These are phyloP conservation scores for Amphibolis antarctica DNA, from an alignment of 106 monocot species.

Conservation along the genomic window DNA sequence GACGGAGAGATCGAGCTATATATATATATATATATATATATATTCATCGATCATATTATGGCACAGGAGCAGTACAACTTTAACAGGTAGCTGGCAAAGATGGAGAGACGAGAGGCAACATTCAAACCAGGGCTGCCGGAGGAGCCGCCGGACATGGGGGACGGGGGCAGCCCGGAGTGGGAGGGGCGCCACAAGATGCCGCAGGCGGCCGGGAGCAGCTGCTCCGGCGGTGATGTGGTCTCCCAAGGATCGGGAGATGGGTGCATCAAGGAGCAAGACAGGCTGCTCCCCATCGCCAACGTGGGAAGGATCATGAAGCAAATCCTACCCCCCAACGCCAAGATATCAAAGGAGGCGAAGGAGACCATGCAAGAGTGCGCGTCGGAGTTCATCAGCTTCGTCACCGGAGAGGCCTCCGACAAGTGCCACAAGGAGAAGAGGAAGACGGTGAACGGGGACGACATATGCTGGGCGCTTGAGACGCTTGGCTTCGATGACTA, in stretches of 20 bases:
- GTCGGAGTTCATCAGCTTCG: slow-evolving; percentile 75
- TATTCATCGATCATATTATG: too few relatives aligned
- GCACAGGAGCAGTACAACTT: too few relatives aligned
- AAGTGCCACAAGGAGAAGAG: slow-evolving; percentile 70
- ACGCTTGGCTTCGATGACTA: slow-evolving; percentile 61
- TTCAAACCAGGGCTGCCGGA: too few relatives aligned
- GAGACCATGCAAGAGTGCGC: slow-evolving; percentile 80
- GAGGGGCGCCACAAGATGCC: not conserved
- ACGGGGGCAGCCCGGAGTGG: slow-evolving; percentile 1
- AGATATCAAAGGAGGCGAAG: slow-evolving; percentile 72
- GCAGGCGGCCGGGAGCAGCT: too few relatives aligned
- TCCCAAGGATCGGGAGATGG: not conserved
- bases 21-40: too few relatives aligned
- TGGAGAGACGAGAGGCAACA: not conserved
- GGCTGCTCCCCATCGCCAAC: slow-evolving; percentile 69
- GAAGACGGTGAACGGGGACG: slow-evolving; percentile 77
- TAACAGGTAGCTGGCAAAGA: too few relatives aligned
- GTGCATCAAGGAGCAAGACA: slow-evolving; percentile 53
- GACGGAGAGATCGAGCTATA: too few relatives aligned
- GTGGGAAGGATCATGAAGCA: slow-evolving; percentile 87
- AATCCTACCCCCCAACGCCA: slow-evolving; percentile 62
- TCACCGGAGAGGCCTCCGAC: slow-evolving; percentile 67
- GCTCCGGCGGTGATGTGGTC: not conserved
- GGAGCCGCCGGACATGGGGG: not conserved
- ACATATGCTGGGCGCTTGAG: slow-evolving; percentile 64